Conservation (phyloP, 805 yeast species). For the Monosporozyma yasuniensis region DNA sequence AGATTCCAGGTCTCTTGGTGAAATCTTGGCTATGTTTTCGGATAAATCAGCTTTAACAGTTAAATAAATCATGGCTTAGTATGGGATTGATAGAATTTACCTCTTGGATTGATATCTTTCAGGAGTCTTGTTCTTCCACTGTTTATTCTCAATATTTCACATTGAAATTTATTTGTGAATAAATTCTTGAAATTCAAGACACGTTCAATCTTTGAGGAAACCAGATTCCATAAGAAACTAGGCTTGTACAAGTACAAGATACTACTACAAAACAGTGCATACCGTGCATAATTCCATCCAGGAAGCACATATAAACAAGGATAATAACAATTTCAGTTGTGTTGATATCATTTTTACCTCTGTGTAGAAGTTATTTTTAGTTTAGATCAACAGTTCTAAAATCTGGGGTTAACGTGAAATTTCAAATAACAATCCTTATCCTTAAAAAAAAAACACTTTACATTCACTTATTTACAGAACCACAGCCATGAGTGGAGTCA, state of each 20-base stretch:
- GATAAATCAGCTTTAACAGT: constrained; percentile 22
- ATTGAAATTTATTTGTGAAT: not conserved
- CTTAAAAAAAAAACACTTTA: too few relatives aligned
- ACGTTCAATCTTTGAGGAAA: not conserved
- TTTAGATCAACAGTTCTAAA: not conserved
- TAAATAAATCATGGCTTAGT: constrained; percentile 27
- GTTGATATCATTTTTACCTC: not conserved
- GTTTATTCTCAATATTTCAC: not conserved
- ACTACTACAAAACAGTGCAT: not conserved
- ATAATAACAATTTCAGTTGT: not conserved
- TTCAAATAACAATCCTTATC: not conserved
- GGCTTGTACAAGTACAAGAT: not conserved
- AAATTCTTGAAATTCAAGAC: not conserved
- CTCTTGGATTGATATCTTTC: not conserved
- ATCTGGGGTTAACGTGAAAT: not conserved
- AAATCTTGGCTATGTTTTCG: constrained; percentile 45
- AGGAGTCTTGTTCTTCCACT: not conserved
- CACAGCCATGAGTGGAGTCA: not conserved
- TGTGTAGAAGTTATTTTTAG: not conserved
- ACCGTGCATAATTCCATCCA: not conserved
- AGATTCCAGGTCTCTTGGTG: constrained; percentile 50
- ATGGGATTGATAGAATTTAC: not conserved
- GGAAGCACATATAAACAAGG: not conserved
- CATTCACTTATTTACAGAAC: not conserved
- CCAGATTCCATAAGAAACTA: too few relatives aligned